Percentiles rank a stretch among this genome's conserved stretches.
Evolutionary conservation across 345 rosid species (phyloP).

Genomic region (Salix udensis): DNA sequence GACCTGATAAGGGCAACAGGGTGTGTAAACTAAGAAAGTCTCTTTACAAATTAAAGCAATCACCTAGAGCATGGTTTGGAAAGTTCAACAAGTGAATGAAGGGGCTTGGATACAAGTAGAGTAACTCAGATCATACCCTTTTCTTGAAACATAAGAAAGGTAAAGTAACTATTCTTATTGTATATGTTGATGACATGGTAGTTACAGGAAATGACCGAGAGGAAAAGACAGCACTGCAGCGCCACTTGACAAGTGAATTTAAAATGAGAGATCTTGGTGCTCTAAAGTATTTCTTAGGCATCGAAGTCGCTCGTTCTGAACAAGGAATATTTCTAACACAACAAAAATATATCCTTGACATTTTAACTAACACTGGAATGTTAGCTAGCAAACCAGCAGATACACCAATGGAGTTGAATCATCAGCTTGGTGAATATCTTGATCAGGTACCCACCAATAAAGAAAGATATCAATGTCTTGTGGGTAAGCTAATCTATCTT

Average conservation of each 20-base stretch:
- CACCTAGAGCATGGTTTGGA: background rate
- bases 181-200: constrained; percentile 1
- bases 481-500: background rate
- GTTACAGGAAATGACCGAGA: background rate
- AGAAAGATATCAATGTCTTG: background rate
- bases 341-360: background rate
- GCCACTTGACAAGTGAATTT: background rate
- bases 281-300: background rate
- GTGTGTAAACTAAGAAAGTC: background rate
- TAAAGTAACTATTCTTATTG: constrained; percentile 3
- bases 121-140: background rate
- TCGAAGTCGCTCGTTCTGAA: background rate
- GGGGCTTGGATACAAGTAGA: background rate
- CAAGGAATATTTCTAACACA: background rate
- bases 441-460: background rate
- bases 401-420: background rate
- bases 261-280: background rate
- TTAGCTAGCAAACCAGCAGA: background rate
- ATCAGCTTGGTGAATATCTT: background rate
- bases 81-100: background rate
- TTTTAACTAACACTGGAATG: background rate
- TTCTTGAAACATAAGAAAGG: background rate
- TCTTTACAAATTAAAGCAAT: too few species aligned
- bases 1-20: background rate
- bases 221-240: background rate